A percentile compares a stretch with the other conserved stretches of the same genome.
Evolutionary conservation across 176 grass and related monocot genomes (phyloP).

Genomic region (Otatea glauca): DNA sequence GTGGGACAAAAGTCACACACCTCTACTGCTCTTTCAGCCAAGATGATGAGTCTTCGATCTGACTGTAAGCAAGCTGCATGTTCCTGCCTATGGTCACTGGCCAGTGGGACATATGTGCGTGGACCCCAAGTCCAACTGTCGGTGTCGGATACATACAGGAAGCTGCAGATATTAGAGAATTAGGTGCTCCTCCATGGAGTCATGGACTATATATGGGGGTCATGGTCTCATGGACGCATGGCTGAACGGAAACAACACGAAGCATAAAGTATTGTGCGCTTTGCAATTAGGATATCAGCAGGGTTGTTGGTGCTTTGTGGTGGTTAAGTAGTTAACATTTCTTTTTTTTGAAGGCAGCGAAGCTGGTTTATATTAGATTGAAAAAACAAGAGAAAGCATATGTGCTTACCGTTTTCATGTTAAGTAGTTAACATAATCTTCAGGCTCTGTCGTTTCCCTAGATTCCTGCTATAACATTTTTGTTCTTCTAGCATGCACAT

Average conservation of each 20-base stretch:
- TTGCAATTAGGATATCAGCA: not conserved
- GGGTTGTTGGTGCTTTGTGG: slow-evolving; percentile 38
- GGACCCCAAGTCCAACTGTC: not conserved
- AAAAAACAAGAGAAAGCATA: no score
- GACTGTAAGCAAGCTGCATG: not conserved
- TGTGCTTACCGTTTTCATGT: no score
- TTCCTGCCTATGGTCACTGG: not conserved
- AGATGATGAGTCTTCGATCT: not conserved
- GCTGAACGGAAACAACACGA: not conserved
- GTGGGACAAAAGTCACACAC: slow-evolving; percentile 5
- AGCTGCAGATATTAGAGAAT: not conserved
- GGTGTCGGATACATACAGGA: not conserved
- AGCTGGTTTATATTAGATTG: no score
- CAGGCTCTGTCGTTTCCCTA: slow-evolving; percentile 35
- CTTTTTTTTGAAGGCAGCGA: no score
- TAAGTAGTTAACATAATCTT: slow-evolving; percentile 27
- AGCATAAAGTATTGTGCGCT: not conserved
- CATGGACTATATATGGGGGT: not conserved
- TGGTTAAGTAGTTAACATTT: slow-evolving; percentile 29
- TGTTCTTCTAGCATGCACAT: not conserved
- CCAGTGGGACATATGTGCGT: not conserved
- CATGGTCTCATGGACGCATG: not conserved
- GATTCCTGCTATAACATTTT: slow-evolving; percentile 46
- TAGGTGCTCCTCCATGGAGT: slow-evolving; percentile 9
- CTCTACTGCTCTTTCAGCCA: not conserved